Evolutionary conservation across 352 stramenopile species (phyloP).

Genomic region (Phytophthora melonis): DNA sequence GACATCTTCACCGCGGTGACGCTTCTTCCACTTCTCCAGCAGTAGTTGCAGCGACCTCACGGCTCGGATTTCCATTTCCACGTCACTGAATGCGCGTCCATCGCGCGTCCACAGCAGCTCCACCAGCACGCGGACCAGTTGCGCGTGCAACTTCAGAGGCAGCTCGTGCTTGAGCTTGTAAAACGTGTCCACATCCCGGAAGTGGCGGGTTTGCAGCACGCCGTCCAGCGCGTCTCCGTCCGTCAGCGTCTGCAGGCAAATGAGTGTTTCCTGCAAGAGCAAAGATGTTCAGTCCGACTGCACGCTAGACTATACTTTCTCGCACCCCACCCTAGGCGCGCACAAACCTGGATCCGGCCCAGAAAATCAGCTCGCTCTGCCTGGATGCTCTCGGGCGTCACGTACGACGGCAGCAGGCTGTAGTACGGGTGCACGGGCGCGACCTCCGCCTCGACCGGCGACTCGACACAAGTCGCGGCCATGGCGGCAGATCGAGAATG

Average conservation of each 20-base stretch:
- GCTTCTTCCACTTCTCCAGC: slow-evolving; percentile 67
- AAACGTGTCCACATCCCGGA: slow-evolving; percentile 64
- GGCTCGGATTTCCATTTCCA: slow-evolving; percentile 64
- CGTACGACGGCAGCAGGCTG: slow-evolving; percentile 64
- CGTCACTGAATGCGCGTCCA: slow-evolving; percentile 51
- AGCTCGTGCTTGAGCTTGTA: slow-evolving; percentile 76
- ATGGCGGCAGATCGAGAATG: slow-evolving; percentile 25
- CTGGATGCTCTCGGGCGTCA: slow-evolving; percentile 48
- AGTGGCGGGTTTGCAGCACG: slow-evolving; percentile 66
- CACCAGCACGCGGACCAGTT: slow-evolving; percentile 60
- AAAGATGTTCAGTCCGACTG: background rate
- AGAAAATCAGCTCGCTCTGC: slow-evolving; percentile 56
- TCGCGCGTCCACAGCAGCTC: slow-evolving; percentile 57
- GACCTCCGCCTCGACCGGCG: background rate
- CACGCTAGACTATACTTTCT: background rate
- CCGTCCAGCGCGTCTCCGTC: slow-evolving; percentile 4
- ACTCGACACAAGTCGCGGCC: background rate
- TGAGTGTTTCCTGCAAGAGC: slow-evolving; percentile 47
- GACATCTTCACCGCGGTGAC: slow-evolving; percentile 3
- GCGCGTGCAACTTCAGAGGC: slow-evolving; percentile 43
- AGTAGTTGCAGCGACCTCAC: slow-evolving; percentile 53
- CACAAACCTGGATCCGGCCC: slow-evolving; percentile 44
- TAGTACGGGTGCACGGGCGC: slow-evolving; percentile 62
- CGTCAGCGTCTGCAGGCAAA: slow-evolving; percentile 40
- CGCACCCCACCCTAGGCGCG: background rate